A percentile compares a stretch with the other conserved stretches of the same genome.
Conservation (phyloP, 208 protist species). For the Acanthamoeba healyi region DNA sequence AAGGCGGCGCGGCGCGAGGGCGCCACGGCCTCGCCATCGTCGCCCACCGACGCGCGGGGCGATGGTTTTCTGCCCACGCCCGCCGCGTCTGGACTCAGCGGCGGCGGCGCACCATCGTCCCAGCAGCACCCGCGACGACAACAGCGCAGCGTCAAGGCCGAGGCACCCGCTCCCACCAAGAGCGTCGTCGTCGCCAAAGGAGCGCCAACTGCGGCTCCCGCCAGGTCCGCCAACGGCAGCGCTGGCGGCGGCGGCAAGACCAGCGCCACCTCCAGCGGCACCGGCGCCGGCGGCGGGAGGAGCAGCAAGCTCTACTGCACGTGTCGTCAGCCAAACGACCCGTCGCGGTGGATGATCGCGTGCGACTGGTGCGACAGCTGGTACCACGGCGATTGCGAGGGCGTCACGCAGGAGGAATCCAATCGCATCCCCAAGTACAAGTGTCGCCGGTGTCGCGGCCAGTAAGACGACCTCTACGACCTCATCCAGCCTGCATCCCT, state of each 20-base stretch:
- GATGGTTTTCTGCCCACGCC: too few relatives aligned
- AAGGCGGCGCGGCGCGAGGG: conserved; percentile 1
- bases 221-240: background rate
- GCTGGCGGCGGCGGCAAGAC: background rate
- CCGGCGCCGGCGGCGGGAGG: background rate
- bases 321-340: conserved; percentile 44
- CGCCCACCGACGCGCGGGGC: background rate
- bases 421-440: background rate
- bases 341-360: conserved; percentile 29
- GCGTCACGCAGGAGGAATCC: conserved; percentile 28
- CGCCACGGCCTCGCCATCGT: background rate
- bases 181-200: background rate
- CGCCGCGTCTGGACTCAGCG: background rate
- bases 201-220: background rate
- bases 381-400: conserved; percentile 62
- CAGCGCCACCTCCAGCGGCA: background rate
- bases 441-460: background rate
- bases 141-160: too few relatives aligned
- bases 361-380: conserved; percentile 62
- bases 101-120: background rate
- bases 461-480: too few relatives aligned
- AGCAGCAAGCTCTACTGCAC: conserved; percentile 34
- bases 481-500: too few relatives aligned
- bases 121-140: background rate
- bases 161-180: background rate